Percentiles rank a stretch among this genome's conserved stretches.
Conservation (phyloP, 2,329 filamentous ascomycete species). For the Aspergillaceae sp. region DNA sequence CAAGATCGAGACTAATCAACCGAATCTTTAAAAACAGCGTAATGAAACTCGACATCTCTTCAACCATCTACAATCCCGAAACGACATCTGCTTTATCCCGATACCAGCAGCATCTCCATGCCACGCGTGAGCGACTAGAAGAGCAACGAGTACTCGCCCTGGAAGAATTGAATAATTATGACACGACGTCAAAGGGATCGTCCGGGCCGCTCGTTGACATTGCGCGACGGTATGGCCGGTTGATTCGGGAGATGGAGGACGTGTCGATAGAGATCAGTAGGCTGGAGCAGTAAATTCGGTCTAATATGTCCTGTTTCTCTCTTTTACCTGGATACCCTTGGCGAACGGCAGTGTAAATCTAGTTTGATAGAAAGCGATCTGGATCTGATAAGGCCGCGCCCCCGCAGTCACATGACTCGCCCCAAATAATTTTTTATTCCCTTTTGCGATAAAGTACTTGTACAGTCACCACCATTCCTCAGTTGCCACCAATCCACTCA, state of each 20-base stretch:
- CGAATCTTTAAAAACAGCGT: constrained; percentile 16
- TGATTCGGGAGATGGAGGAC: constrained; percentile 30
- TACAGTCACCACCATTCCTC: constrained; percentile 4
- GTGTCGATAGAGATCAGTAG: constrained; percentile 23
- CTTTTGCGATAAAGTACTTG: constrained; percentile 8
- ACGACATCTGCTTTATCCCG: constrained; percentile 22
- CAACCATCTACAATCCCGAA: constrained; percentile 32
- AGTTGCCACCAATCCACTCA: too few species aligned
- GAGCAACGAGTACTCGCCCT: constrained; percentile 20
- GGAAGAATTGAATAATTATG: constrained; percentile 28
- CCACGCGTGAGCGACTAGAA: constrained; percentile 21
- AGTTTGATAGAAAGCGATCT: neutral
- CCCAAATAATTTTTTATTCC: constrained; percentile 7
- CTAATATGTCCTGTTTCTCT: neutral
- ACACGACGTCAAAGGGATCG: constrained; percentile 16
- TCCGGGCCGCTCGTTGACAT: constrained; percentile 27
- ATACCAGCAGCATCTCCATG: constrained; percentile 26
- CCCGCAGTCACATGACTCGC: constrained; percentile 22
- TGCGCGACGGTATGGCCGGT: constrained; percentile 28
- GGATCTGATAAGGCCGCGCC: constrained; percentile 1
- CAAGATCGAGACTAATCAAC: neutral
- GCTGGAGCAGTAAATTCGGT: constrained; percentile 9
- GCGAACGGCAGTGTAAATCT: neutral
- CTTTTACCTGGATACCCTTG: constrained; percentile 3
- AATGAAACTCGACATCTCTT: constrained; percentile 28